Percentiles rank a stretch among this genome's conserved stretches.
These are phyloP conservation scores for Oryza nivara DNA, from an alignment of 176 grass and related monocot species.

Conservation along the genomic window DNA sequence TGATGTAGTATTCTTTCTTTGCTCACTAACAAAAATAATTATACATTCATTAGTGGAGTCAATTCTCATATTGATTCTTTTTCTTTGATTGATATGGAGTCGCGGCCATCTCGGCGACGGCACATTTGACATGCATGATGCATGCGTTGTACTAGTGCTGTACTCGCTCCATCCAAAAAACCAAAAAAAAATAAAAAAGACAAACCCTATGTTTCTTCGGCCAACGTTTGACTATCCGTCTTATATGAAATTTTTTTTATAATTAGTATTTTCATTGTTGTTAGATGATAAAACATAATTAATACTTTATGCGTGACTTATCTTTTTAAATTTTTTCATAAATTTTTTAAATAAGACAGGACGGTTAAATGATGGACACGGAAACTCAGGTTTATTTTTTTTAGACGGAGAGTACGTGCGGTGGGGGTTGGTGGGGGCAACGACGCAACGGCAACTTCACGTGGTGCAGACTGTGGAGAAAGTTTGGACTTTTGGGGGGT, in stretches of 20 bases:
- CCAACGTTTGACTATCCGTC: too few relatives aligned
- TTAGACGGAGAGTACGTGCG: background rate
- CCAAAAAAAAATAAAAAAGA: too few relatives aligned
- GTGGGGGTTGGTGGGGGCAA: background rate
- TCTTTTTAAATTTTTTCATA: too few relatives aligned
- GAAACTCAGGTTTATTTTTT: too few relatives aligned
- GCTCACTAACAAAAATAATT: background rate
- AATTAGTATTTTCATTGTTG: too few relatives aligned
- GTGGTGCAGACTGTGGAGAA: conserved; percentile 13
- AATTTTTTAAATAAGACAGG: too few relatives aligned
- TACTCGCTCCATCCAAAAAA: too few relatives aligned
- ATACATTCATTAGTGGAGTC: background rate
- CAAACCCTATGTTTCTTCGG: too few relatives aligned
- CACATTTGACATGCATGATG: background rate
- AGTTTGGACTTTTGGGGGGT: background rate
- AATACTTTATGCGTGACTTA: too few relatives aligned
- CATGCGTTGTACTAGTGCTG: background rate
- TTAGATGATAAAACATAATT: too few relatives aligned
- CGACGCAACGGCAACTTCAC: background rate
- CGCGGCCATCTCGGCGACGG: background rate
- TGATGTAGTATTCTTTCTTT: background rate
- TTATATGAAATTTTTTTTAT: too few relatives aligned
- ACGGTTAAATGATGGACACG: too few relatives aligned
- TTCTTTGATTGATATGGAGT: background rate
- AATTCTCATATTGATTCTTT: background rate